Conservation (phyloP, 208 protist species). For the Trypanosoma conorhini region DNA sequence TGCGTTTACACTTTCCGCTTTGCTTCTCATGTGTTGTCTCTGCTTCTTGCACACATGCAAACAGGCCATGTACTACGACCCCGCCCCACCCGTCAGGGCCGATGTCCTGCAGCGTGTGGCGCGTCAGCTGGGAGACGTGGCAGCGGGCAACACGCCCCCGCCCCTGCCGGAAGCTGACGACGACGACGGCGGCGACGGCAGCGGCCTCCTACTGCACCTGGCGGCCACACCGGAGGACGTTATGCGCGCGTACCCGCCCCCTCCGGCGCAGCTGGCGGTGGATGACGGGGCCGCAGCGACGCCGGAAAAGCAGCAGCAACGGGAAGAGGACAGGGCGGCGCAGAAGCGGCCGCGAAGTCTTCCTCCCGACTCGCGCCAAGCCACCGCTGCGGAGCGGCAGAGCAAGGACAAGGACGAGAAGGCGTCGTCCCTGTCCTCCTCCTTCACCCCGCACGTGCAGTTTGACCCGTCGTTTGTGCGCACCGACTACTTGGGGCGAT, state of each 20-base stretch:
- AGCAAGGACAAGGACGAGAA: neutral
- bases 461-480: constrained; percentile 53
- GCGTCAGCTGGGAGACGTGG: neutral
- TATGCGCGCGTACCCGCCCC: constrained; percentile 38
- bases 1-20: neutral
- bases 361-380: neutral
- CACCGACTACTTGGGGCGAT: constrained; percentile 74
- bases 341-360: neutral
- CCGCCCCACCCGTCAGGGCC: constrained; percentile 21
- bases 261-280: constrained; percentile 20
- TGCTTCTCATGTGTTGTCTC: neutral
- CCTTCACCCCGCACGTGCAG: constrained; percentile 18
- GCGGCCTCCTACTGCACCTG: constrained; percentile 37
- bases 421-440: neutral
- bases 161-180: neutral
- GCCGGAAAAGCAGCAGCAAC: neutral
- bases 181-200: too few species aligned
- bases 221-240: constrained; percentile 44
- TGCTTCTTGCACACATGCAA: neutral
- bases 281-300: neutral
- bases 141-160: constrained; percentile 1
- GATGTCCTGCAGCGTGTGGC: constrained; percentile 13
- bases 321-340: neutral
- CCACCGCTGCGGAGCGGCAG: neutral
- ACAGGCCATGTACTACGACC: constrained; percentile 23